A percentile compares a stretch with the other conserved stretches of the same genome.
Conservation (phyloP, 148 eudicot species). For the Silene uniflora region DNA sequence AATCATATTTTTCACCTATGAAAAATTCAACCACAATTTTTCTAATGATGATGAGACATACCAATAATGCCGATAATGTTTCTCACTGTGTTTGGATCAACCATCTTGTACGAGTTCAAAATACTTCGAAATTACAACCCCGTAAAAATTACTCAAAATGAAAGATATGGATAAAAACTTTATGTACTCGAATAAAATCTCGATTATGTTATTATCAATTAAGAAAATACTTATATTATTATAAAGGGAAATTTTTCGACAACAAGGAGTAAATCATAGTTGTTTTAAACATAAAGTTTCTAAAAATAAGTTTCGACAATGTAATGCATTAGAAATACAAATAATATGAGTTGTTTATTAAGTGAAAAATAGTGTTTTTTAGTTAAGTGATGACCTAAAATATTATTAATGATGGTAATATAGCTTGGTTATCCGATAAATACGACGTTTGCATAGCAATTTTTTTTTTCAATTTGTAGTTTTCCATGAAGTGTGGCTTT, state of each 20-base stretch:
- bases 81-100: constrained; percentile 17
- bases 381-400: not conserved
- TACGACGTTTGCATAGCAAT: not conserved
- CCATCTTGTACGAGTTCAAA: constrained; percentile 15
- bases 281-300: not conserved
- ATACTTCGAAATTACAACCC: not conserved
- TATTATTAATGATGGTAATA: not conserved
- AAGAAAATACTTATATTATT: not conserved
- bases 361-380: not conserved
- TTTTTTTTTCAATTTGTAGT: not conserved
- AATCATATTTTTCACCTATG: too few relatives aligned
- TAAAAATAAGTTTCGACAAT: too few relatives aligned
- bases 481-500: not conserved
- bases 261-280: not conserved
- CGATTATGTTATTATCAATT: too few relatives aligned
- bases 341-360: not conserved
- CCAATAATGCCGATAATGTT: constrained; percentile 29
- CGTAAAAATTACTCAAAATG: not conserved
- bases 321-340: not conserved
- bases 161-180: not conserved
- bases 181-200: not conserved
- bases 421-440: not conserved
- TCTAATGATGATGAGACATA: not conserved
- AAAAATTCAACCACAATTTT: too few relatives aligned
- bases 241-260: not conserved